These are phyloP conservation scores for Didymella arachidicola DNA, from an alignment of 2,329 filamentous ascomycete species.

Conservation along the genomic window DNA sequence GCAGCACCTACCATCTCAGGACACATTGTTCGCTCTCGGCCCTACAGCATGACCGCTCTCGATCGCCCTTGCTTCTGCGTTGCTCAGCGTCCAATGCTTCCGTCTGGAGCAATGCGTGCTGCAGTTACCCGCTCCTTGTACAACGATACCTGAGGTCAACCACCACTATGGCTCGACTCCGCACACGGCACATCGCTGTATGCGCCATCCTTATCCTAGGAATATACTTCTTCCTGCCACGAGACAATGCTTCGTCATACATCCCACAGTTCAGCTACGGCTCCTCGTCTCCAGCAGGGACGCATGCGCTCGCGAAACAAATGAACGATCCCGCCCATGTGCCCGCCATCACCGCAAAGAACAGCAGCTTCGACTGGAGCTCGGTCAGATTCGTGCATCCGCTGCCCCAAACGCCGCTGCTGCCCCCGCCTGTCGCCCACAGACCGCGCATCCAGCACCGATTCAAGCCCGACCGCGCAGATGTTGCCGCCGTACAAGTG, in stretches of 20 bases:
- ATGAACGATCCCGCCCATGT: conserved; percentile 42
- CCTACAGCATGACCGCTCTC: conserved; percentile 13
- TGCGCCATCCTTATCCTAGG: conserved; percentile 38
- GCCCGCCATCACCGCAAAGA: conserved; percentile 33
- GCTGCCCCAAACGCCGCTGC: conserved; percentile 35
- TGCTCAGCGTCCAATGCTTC: conserved; percentile 2
- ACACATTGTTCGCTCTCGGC: conserved; percentile 18
- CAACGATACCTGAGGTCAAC: conserved; percentile 16
- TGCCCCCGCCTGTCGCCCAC: conserved; percentile 37
- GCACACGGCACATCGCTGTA: conserved; percentile 37
- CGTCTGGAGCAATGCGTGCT: conserved; percentile 21
- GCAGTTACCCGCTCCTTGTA: conserved; percentile 3
- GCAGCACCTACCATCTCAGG: conserved; percentile 19
- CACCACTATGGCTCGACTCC: conserved; percentile 38
- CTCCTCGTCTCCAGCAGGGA: conserved; percentile 26
- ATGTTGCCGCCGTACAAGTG: conserved; percentile 34
- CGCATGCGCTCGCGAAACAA: conserved; percentile 36
- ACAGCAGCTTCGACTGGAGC: conserved; percentile 46
- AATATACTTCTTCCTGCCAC: conserved; percentile 39
- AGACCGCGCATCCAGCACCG: conserved; percentile 48
- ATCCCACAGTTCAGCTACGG: conserved; percentile 11
- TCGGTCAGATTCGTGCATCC: conserved; percentile 40
- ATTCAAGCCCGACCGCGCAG: conserved; percentile 32
- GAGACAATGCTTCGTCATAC: conserved; percentile 22
- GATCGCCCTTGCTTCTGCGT: conserved; percentile 3